Evolutionary conservation across 129 eudicot species (phyloP).

Genomic region (Oenanthe sinensis): DNA sequence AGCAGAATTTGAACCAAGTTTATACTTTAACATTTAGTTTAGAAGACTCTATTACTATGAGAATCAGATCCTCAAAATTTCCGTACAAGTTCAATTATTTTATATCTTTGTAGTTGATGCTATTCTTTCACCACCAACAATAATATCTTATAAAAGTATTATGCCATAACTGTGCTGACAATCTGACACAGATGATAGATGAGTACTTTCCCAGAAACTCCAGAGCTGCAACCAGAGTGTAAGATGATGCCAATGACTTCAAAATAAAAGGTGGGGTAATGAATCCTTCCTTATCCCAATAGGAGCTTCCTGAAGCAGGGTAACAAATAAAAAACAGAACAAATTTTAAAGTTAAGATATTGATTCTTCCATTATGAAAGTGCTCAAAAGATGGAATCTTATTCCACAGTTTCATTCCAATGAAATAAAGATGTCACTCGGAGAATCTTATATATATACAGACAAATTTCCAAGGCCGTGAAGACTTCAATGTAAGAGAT

Average conservation of each 20-base stretch:
- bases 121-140: slow-evolving; percentile 2
- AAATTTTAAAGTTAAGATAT: slow-evolving; percentile 12
- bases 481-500: background rate
- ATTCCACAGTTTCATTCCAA: slow-evolving; percentile 15
- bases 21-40: background rate
- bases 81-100: background rate
- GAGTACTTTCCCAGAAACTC: background rate
- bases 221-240: background rate
- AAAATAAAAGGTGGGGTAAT: background rate
- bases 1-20: background rate
- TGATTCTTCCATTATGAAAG: slow-evolving; percentile 23
- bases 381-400: slow-evolving; percentile 36
- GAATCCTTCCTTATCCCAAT: background rate
- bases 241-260: slow-evolving; percentile 8
- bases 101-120: background rate
- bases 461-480: slow-evolving; percentile 3
- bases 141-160: slow-evolving; percentile 34
- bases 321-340: slow-evolving; percentile 9
- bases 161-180: background rate
- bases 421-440: background rate
- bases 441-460: slow-evolving; percentile 1
- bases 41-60: background rate
- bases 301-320: background rate
- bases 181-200: background rate
- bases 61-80: background rate